These are phyloP conservation scores for Lolium multiflorum DNA, from an alignment of 176 grass and related monocot species.

Conservation along the genomic window DNA sequence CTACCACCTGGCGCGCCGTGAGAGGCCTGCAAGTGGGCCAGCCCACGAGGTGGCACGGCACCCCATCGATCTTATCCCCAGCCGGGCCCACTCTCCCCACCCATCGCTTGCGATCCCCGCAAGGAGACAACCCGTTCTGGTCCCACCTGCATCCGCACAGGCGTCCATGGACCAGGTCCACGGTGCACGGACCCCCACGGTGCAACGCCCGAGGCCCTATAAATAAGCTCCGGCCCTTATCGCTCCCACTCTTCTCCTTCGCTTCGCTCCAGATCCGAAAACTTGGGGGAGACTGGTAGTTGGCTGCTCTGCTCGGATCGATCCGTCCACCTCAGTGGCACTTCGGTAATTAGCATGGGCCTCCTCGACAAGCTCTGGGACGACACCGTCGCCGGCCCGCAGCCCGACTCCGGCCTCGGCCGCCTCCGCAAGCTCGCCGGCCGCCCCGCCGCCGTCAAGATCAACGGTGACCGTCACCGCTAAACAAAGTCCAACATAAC, in stretches of 20 bases:
- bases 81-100: constrained; percentile 20
- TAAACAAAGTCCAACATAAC: neutral
- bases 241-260: neutral
- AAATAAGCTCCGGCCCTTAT: constrained; percentile 40
- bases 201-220: constrained; percentile 27
- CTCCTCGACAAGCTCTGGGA: constrained; percentile 98
- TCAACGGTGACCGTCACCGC: constrained; percentile 48
- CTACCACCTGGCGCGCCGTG: constrained; percentile 18
- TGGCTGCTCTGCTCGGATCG: neutral
- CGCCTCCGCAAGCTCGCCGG: constrained; percentile 74
- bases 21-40: constrained; percentile 43
- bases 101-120: neutral
- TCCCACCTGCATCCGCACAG: neutral
- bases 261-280: constrained; percentile 30
- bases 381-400: constrained; percentile 86
- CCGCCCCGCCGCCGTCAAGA: constrained; percentile 66
- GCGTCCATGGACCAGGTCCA: constrained; percentile 15
- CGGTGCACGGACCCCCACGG: accelerated
- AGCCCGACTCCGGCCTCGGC: constrained; percentile 87
- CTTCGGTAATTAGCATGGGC: constrained; percentile 53
- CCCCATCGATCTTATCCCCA: constrained; percentile 56
- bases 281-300: neutral
- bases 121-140: neutral
- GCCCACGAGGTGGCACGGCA: constrained; percentile 34
- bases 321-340: constrained; percentile 3